phyloP scores from a whole-genome alignment of 495 filamentous ascomycete species.

The Penicillium psychrofluorescens region DNA sequence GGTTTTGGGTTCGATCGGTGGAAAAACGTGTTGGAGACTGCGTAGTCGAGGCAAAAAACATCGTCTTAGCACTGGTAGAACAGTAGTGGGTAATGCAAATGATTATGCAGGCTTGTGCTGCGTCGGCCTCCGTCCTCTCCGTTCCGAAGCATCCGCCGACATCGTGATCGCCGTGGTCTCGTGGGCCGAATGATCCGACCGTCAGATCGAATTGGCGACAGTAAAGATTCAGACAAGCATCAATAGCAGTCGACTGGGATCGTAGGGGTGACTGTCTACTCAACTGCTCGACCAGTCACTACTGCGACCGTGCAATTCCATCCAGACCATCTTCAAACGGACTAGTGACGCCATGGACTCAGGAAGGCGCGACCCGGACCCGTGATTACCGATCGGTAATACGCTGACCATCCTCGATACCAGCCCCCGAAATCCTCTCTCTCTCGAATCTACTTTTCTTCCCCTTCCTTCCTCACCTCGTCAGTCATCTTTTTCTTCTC shows the following conservation, averaged over 20 bases:
- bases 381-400: constrained; percentile 12
- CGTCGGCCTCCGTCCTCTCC: constrained; percentile 23
- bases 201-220: too few species aligned
- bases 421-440: constrained; percentile 5
- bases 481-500: constrained; percentile 10
- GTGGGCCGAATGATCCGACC: constrained; percentile 4
- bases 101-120: constrained; percentile 9
- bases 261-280: too few species aligned
- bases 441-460: constrained; percentile 5
- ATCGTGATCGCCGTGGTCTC: not conserved
- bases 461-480: constrained; percentile 9
- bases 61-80: too few species aligned
- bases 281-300: not conserved
- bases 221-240: too few species aligned
- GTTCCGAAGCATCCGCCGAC: constrained; percentile 29
- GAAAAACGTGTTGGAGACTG: too few species aligned
- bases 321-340: not conserved
- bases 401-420: constrained; percentile 5
- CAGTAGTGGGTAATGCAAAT: too few species aligned
- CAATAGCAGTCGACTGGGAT: too few species aligned
- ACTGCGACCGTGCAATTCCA: not conserved
- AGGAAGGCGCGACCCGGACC: constrained; percentile 6
- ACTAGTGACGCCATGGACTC: constrained; percentile 22
- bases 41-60: too few species aligned
- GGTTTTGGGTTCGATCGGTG: too few species aligned